These are phyloP conservation scores for Botrytis cinerea DNA, from an alignment of 2,329 filamentous ascomycete genomes.

Conservation along the genomic window DNA sequence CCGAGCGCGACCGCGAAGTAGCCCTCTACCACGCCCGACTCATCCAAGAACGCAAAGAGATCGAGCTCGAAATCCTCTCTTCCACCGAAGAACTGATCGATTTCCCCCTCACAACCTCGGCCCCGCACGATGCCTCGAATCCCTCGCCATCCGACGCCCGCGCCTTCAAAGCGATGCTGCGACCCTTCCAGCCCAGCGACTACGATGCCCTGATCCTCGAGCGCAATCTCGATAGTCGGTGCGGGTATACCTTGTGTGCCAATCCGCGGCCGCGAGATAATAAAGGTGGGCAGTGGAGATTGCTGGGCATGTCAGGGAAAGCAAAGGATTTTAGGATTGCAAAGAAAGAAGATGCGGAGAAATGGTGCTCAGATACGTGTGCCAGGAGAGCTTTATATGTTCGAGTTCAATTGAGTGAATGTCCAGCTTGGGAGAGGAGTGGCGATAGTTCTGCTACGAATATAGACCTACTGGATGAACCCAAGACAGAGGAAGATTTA, in stretches of 20 bases:
- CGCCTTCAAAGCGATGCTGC: conserved; percentile 66
- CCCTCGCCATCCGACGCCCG: conserved; percentile 61
- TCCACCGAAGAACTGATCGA: conserved; percentile 62
- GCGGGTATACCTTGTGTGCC: conserved; percentile 81
- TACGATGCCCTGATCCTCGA: conserved; percentile 88
- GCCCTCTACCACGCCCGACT: conserved; percentile 81
- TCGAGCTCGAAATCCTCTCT: conserved; percentile 72
- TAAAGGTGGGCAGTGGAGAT: conserved; percentile 65
- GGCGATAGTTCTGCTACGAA: conserved; percentile 34
- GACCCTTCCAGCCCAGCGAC: conserved; percentile 80
- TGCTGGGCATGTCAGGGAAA: conserved; percentile 55
- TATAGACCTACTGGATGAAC: conserved; percentile 69
- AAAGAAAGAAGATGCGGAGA: conserved; percentile 70
- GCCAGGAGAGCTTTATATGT: conserved; percentile 79
- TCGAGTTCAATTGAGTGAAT: conserved; percentile 83
- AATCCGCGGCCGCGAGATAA: conserved; percentile 59
- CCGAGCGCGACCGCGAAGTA: conserved; percentile 56
- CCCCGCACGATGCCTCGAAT: conserved; percentile 50
- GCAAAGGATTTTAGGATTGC: conserved; percentile 66
- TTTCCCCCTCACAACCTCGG: conserved; percentile 43
- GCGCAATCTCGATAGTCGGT: conserved; percentile 78
- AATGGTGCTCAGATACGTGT: conserved; percentile 84
- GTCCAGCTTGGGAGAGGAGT: conserved; percentile 80
- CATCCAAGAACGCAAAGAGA: conserved; percentile 78
- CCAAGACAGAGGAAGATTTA: conserved; percentile 48